Evolutionary conservation across 1,284 basidiomycete species (phyloP).

Genomic region (Hemileia vastatrix): DNA sequence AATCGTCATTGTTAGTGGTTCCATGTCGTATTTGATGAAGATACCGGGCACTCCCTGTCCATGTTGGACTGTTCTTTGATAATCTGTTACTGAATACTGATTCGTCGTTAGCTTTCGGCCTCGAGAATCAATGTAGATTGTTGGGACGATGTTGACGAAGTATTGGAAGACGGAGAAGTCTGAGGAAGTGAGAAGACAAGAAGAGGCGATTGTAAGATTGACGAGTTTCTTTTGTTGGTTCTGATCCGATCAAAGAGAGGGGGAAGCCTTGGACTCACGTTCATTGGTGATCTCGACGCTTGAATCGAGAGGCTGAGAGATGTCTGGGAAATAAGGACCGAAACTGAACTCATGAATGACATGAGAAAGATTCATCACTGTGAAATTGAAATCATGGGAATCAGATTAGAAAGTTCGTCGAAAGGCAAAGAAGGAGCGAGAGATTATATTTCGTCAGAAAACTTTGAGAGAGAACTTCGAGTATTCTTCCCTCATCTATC

Average conservation of each 20-base stretch:
- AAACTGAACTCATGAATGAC: conserved; percentile 94
- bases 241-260: neutral
- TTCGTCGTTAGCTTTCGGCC: conserved; percentile 56
- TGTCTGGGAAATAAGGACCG: conserved; percentile 89
- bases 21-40: conserved; percentile 89
- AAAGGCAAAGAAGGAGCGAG: too few relatives aligned
- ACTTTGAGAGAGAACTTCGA: too few relatives aligned
- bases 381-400: too few relatives aligned
- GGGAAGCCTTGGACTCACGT: conserved; percentile 51
- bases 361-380: conserved; percentile 93
- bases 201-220: neutral
- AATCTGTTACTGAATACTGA: conserved; percentile 94
- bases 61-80: conserved; percentile 67
- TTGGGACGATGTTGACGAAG: conserved; percentile 87
- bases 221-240: neutral
- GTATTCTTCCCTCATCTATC: too few relatives aligned
- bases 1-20: conserved; percentile 74
- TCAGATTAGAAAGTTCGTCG: too few relatives aligned
- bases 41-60: conserved; percentile 66
- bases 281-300: conserved; percentile 65
- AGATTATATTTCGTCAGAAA: too few relatives aligned
- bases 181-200: too few relatives aligned
- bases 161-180: too few relatives aligned
- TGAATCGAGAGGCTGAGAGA: conserved; percentile 77
- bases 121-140: conserved; percentile 70